Evolutionary conservation across 768 basidiomycete genomes (phyloP).

Genomic region (Phylloporus rhodoxanthus): DNA sequence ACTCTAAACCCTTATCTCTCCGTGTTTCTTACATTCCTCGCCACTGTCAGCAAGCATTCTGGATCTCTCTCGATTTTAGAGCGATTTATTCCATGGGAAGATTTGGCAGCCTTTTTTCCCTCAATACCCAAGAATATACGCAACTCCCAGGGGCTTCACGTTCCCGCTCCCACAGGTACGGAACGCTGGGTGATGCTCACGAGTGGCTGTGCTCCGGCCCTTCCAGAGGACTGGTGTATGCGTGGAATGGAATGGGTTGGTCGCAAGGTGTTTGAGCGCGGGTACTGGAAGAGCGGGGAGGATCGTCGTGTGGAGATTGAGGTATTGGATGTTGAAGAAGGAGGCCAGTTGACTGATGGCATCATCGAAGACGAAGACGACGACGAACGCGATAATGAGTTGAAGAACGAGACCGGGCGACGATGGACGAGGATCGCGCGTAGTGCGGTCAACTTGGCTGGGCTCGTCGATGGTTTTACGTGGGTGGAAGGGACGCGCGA

Average conservation of each 20-base stretch:
- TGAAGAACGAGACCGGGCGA: conserved; percentile 37
- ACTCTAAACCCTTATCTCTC: conserved; percentile 84
- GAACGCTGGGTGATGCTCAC: conserved; percentile 66
- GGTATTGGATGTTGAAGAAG: conserved; percentile 61
- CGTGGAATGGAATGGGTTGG: conserved; percentile 97
- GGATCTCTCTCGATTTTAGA: conserved; percentile 60
- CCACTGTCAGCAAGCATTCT: conserved; percentile 63
- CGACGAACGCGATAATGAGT: conserved; percentile 29
- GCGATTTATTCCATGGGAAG: conserved; percentile 78
- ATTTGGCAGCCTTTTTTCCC: conserved; percentile 61
- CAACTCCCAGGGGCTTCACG: conserved; percentile 38
- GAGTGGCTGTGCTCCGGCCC: conserved; percentile 58
- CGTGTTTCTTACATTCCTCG: conserved; percentile 81
- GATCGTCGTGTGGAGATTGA: conserved; percentile 69
- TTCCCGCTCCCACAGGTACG: conserved; percentile 27
- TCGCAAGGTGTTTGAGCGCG: conserved; percentile 82
- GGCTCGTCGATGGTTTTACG: conserved; percentile 68
- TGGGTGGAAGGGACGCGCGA: conserved; percentile 54
- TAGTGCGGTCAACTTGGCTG: conserved; percentile 60
- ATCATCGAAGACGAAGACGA: conserved; percentile 76
- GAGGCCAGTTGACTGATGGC: conserved; percentile 59
- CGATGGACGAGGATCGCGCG: conserved; percentile 77
- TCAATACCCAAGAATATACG: conserved; percentile 51
- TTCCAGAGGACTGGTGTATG: conserved; percentile 93
- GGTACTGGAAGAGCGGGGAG: conserved; percentile 85